Evolutionary conservation across 768 basidiomycete genomes (phyloP).

Genomic region (Auricularia heimuer): DNA sequence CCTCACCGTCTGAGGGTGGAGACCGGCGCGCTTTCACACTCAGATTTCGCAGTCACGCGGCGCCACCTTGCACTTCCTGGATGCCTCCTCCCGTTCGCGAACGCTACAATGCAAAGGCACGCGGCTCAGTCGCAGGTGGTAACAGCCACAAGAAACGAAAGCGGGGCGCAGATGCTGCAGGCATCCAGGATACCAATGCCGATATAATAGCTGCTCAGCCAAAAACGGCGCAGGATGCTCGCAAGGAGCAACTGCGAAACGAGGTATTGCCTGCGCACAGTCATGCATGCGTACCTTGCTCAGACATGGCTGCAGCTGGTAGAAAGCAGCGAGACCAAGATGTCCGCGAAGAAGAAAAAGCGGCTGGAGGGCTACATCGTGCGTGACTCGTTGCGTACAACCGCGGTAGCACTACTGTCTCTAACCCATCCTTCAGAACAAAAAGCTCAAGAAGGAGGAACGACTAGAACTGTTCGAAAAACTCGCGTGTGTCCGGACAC

Average conservation of each 20-base stretch:
- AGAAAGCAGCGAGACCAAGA: slow-evolving; percentile 43
- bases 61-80: background rate
- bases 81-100: slow-evolving; percentile 8
- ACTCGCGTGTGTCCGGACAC: slow-evolving; percentile 49
- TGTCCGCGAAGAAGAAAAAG: slow-evolving; percentile 79
- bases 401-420: background rate
- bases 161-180: slow-evolving; percentile 14
- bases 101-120: slow-evolving; percentile 56
- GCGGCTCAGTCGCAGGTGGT: slow-evolving; percentile 41
- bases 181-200: slow-evolving; percentile 42
- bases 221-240: slow-evolving; percentile 46
- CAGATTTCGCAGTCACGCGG: background rate
- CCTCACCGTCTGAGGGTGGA: background rate
- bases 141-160: slow-evolving; percentile 13
- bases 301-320: slow-evolving; percentile 6
- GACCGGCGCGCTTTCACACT: background rate
- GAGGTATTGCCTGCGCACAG: slow-evolving; percentile 37
- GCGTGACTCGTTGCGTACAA: slow-evolving; percentile 17
- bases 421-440: slow-evolving; percentile 44
- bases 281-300: background rate
- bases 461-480: slow-evolving; percentile 67
- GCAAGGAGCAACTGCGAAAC: slow-evolving; percentile 46
- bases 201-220: slow-evolving; percentile 49
- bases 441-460: slow-evolving; percentile 88
- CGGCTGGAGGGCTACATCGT: slow-evolving; percentile 90